Evolutionary conservation across 2,329 filamentous ascomycete species (phyloP), one percentile per base, ranked within the genome.

Genomic region (Huntiella omanensis): DNA sequence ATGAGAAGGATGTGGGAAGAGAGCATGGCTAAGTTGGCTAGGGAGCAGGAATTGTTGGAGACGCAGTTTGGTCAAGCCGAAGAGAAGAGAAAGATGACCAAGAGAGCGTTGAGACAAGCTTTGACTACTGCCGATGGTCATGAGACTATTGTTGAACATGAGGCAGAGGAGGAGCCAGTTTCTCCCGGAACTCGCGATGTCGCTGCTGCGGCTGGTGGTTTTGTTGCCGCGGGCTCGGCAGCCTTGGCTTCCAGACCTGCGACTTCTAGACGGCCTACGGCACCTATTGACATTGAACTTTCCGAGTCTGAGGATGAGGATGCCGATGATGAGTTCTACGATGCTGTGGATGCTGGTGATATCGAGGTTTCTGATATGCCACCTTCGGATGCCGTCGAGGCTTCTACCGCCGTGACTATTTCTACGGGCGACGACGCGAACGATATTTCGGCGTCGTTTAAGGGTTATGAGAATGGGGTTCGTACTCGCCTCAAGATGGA

Each of bases 1-100:
- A 80, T 96, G 64, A 77, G 91, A 34, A 80, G 83, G 50, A 83
- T 98, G 76, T 98, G 91, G 91, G 91, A 98, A 62, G 91, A 98
- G 56, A 96, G 87, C 62, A 95, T 98, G 91, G 86, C 91, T 7
- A 79, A 87, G 55, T 82, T 98, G n/a, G 91, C 87, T 13, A 78
- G 77, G 47, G 91, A 98, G 59, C 91, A 98, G 55, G 91, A 96
- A 61, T 75, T 86, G 44, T 71, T 98, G 1, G 85, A 96, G 58
- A 83, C 76, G 33, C 80, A 79, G 49, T 83, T 95, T 50, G 85
- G 83, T 39, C 83, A 94, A 61, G 83, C 86, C 1, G 88, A 96
- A 60, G 74, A 82, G 57, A 96, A 93, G 68, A 75, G 86, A 48
- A 87, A 83, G 59, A 73, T 83, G 52, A 91, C 91, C 3, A 96